Percentiles rank a stretch among this genome's conserved stretches.
phyloP scores from a whole-genome alignment of 140 eudicot species.

The Oenanthe javanica region DNA sequence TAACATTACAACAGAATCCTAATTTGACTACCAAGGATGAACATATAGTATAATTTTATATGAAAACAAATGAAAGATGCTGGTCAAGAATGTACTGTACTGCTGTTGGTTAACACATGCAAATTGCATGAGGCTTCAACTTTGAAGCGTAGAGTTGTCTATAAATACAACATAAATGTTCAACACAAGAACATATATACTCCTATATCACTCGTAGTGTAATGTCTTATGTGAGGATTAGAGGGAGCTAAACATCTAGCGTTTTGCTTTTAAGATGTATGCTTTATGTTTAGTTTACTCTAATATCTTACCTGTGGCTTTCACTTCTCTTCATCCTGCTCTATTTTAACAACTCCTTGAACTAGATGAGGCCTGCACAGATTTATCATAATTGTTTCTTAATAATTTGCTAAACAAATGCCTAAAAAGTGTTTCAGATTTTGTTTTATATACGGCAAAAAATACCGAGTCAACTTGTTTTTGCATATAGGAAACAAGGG shows the following conservation, averaged over 20 bases:
- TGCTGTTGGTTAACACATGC: neutral
- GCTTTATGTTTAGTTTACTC: neutral
- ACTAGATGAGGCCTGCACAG: neutral
- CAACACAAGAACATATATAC: neutral
- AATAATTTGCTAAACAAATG: neutral
- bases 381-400: too few relatives aligned
- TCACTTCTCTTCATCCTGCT: neutral
- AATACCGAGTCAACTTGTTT: neutral
- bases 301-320: neutral
- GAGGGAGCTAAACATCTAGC: neutral
- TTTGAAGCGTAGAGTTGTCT: neutral
- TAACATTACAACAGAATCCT: too few relatives aligned
- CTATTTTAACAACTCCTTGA: too few relatives aligned
- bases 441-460: too few relatives aligned
- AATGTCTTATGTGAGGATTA: neutral
- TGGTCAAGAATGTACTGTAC: neutral
- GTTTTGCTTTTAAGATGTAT: neutral
- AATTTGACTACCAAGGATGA: too few relatives aligned
- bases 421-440: neutral
- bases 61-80: neutral
- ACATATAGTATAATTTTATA: too few relatives aligned
- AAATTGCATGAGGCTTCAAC: neutral
- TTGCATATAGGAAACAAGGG: neutral
- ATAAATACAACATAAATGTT: neutral
- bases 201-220: neutral